Conservation (phyloP, 1,284 basidiomycete genomes). For the Coniferiporia weirii region DNA sequence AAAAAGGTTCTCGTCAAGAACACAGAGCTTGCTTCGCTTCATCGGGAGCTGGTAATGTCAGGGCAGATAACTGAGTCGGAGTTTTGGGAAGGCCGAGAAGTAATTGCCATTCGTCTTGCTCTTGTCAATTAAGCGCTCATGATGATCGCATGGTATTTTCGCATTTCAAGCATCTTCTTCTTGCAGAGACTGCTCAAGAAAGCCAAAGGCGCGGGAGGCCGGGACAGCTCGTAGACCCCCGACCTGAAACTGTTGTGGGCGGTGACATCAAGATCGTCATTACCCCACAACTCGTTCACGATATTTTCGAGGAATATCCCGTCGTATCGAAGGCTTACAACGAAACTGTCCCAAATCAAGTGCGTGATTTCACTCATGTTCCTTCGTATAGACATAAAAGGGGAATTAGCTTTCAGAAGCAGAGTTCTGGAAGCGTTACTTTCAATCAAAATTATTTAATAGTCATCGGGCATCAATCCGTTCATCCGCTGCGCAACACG, state of each 20-base stretch:
- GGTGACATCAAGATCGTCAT: conserved; percentile 88
- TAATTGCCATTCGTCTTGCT: conserved; percentile 31
- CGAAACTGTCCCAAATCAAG: conserved; percentile 87
- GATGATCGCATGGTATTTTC: conserved; percentile 15
- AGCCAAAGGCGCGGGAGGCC: conserved; percentile 78
- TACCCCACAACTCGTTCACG: conserved; percentile 87
- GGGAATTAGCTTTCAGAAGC: conserved; percentile 69
- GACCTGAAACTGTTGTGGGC: conserved; percentile 72
- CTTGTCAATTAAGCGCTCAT: conserved; percentile 11
- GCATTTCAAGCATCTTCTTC: conserved; percentile 53
- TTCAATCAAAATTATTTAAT: conserved; percentile 92
- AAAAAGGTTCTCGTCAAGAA: conserved; percentile 77
- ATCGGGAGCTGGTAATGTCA: conserved; percentile 80
- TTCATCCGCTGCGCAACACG: conserved; percentile 77
- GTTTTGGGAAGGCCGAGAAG: conserved; percentile 94
- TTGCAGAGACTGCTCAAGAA: conserved; percentile 66
- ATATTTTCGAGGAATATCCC: conserved; percentile 98
- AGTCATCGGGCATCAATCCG: conserved; percentile 90
- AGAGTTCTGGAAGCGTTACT: conserved; percentile 96
- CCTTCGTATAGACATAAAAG: conserved; percentile 7
- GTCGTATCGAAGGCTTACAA: conserved; percentile 89
- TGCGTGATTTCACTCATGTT: conserved; percentile 29
- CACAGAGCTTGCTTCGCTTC: conserved; percentile 70
- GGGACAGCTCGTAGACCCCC: conserved; percentile 85
- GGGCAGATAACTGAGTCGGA: conserved; percentile 86